Evolutionary conservation across 768 basidiomycete genomes (phyloP), one percentile per base, ranked within the genome.

Genomic region (Auriscalpium orientale): DNA sequence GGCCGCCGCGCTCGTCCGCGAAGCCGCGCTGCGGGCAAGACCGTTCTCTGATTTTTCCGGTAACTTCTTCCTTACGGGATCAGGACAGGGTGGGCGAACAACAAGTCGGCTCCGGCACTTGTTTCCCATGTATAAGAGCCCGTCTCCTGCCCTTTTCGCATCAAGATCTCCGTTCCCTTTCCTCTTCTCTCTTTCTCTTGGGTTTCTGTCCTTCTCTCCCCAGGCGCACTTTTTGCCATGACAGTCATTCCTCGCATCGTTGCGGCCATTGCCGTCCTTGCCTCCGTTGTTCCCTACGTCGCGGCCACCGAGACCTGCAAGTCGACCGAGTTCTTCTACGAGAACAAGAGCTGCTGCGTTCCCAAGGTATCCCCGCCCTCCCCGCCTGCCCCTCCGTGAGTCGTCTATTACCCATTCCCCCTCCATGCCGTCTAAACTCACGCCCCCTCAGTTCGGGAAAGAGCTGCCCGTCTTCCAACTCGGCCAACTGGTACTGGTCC

Each of bases 371-470:
- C 75, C 43, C 75, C 76, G 1, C 65, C 71, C 7, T 58, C 59
- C 21, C 66, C 71, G 5, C 70, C 74, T 6, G 50, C 67, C 16
- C 77, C 79, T 33, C 76, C 78, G 56, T 56, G 33, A 51, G 62
- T 45, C 28, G 28, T 28, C 4, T 3, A 3, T 28, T 2, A 2
- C 4, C 2, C 28, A 4, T 28, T 28, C 4, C 4, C 28, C 28
- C 28, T 28, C 28, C 28, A 28, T 4, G 2, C 28, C 4, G 4
- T 4, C 28, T 28, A 28, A 28, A 28, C 28, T 2, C 38, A 20
- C 38, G 54, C 2, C 34, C 18, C 13, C 20, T 13, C 7, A 12
- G 1, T 11, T 37, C 21, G 9, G 48, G 57, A 12, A 60, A 49
- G 46, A 54, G 53, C 36, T 61, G 57, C 49, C 59, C 59, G 13